Percentiles rank a stretch among this genome's conserved stretches.
phyloP scores from a whole-genome alignment of 2,329 filamentous ascomycete species.

The Apiospora rasikravindrae region DNA sequence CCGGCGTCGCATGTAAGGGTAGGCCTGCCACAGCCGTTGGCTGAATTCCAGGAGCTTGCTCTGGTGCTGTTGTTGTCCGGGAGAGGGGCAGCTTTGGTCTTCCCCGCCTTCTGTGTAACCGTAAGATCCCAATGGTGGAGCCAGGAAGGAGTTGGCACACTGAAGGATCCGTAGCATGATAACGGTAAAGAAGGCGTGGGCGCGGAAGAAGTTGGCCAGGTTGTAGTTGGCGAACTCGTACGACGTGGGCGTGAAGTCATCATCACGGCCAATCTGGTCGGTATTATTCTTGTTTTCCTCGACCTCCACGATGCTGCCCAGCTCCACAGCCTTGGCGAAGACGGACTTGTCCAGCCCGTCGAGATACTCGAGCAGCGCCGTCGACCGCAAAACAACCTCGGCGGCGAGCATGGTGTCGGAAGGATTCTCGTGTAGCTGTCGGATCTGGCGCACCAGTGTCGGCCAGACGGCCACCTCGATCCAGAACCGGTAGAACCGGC shows the following conservation, averaged over 20 bases:
- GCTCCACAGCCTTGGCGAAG: constrained; percentile 26
- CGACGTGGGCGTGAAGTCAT: constrained; percentile 26
- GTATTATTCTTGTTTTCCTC: constrained; percentile 21
- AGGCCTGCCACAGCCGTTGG: not conserved
- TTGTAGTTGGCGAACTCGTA: constrained; percentile 34
- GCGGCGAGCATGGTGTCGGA: constrained; percentile 31
- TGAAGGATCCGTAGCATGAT: constrained; percentile 31
- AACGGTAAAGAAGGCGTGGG: constrained; percentile 34
- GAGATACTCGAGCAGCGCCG: constrained; percentile 29
- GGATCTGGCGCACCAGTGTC: constrained; percentile 31
- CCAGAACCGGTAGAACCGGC: constrained; percentile 33
- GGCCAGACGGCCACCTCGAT: constrained; percentile 35
- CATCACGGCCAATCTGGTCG: not conserved
- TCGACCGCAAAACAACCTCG: constrained; percentile 30
- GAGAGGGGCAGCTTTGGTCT: not conserved
- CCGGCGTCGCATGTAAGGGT: constrained; percentile 1
- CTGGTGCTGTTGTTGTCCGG: not conserved
- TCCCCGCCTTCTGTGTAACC: not conserved
- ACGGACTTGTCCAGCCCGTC: constrained; percentile 29
- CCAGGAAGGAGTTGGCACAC: constrained; percentile 31
- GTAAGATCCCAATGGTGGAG: too few species aligned
- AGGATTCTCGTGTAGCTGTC: constrained; percentile 29
- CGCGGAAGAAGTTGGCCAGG: constrained; percentile 33
- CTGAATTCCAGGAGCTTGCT: not conserved
- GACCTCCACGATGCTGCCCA: constrained; percentile 31